phyloP scores from a whole-genome alignment of 2,329 filamentous ascomycete species.

The Coleophoma crateriformis region DNA sequence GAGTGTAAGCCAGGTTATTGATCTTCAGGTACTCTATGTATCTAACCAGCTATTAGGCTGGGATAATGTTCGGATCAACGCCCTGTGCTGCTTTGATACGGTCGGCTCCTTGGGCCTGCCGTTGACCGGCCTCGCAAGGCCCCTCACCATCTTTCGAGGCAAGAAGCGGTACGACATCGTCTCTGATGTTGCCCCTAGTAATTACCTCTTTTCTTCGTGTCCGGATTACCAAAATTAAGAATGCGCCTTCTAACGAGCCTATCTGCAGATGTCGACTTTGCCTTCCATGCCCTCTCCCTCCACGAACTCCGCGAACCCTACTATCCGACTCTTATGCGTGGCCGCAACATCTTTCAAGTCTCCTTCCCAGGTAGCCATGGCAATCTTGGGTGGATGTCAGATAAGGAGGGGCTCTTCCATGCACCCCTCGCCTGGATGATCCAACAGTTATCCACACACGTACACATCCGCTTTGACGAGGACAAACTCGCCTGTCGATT shows the following conservation, averaged over 20 bases:
- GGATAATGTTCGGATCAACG: background rate
- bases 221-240: background rate
- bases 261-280: background rate
- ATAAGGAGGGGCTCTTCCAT: background rate
- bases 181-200: background rate
- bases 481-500: background rate
- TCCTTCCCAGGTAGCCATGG: background rate
- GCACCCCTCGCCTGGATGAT: background rate
- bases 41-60: background rate
- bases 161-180: background rate
- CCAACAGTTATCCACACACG: background rate
- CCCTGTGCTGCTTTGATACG: background rate
- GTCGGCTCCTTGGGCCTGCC: background rate
- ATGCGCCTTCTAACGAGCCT: background rate
- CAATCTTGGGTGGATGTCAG: background rate
- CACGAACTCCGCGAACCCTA: background rate
- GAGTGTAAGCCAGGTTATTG: background rate
- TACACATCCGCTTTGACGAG: background rate
- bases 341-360: background rate
- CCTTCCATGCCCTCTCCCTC: background rate
- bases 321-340: background rate
- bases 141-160: background rate
- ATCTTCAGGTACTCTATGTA: background rate
- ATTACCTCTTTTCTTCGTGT: background rate
- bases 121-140: background rate